A percentile compares a stretch with the other conserved stretches of the same genome.
These are phyloP conservation scores for Trichoderma sp. DNA, from an alignment of 2,329 filamentous ascomycete species.

Conservation along the genomic window DNA sequence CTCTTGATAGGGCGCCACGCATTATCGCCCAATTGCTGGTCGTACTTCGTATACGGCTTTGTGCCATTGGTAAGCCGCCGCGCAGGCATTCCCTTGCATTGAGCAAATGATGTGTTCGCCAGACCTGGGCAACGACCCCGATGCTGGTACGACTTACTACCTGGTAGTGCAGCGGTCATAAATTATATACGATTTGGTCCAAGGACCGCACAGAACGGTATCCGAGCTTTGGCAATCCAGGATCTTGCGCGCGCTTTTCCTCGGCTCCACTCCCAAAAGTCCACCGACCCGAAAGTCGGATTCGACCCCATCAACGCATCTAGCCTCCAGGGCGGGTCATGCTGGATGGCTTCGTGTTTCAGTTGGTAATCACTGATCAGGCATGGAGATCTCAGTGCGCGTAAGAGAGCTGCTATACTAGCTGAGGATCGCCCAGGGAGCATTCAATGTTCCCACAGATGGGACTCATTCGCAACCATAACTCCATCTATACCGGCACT, in stretches of 20 bases:
- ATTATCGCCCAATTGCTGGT: not conserved
- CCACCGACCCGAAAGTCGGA: slow-evolving; percentile 25
- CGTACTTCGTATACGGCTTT: not conserved
- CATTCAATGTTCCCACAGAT: not conserved
- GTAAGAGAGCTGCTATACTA: slow-evolving; percentile 4
- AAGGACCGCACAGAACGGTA: not conserved
- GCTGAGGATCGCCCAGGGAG: slow-evolving; percentile 19
- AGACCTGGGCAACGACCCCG: not conserved
- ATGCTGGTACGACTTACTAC: not conserved
- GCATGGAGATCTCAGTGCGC: slow-evolving; percentile 11
- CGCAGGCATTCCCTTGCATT: not conserved
- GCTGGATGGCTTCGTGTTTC: not conserved
- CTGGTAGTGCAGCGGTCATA: not conserved
- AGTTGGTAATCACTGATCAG: slow-evolving; percentile 5
- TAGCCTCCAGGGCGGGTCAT: slow-evolving; percentile 11
- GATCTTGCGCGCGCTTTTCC: slow-evolving; percentile 24
- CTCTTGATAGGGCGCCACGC: not conserved
- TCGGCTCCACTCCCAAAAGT: slow-evolving; percentile 18
- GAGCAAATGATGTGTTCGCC: not conserved
- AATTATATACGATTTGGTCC: not conserved
- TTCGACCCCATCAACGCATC: slow-evolving; percentile 18
- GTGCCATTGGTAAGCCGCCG: not conserved
- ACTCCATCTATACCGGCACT: not conserved
- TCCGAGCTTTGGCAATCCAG: not conserved
- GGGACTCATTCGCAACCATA: not conserved